Evolutionary conservation across 2,329 filamentous ascomycete genomes (phyloP).

Genomic region (Sordariomycetes sp.): DNA sequence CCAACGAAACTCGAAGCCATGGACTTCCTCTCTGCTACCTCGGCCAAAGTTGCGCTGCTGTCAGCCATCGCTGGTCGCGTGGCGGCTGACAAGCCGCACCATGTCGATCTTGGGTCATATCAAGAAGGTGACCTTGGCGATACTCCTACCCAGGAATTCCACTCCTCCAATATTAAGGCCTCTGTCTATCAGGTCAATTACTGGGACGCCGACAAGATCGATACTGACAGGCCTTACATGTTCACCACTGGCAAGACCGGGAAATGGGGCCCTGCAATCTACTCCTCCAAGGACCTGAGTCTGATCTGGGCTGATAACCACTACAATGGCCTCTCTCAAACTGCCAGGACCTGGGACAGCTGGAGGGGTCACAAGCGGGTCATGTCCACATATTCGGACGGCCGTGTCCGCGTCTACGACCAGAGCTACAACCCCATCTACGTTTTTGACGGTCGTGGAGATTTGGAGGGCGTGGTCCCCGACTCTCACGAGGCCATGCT

Average conservation of each 20-base stretch:
- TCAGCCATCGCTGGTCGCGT: background rate
- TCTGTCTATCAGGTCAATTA: slow-evolving; percentile 22
- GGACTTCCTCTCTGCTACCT: background rate
- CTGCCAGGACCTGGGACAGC: slow-evolving; percentile 1
- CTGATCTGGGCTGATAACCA: slow-evolving; percentile 25
- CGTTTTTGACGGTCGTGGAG: slow-evolving; percentile 22
- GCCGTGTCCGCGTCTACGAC: slow-evolving; percentile 16
- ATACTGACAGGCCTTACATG: slow-evolving; percentile 17
- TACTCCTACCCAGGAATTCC: slow-evolving; percentile 20
- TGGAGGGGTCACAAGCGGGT: slow-evolving; percentile 19
- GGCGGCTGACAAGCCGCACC: background rate
- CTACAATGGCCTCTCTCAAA: slow-evolving; percentile 16
- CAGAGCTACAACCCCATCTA: slow-evolving; percentile 24
- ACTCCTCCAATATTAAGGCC: slow-evolving; percentile 18
- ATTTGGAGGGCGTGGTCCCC: slow-evolving; percentile 27
- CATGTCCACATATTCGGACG: slow-evolving; percentile 21
- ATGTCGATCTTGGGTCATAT: background rate
- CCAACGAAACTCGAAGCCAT: too few relatives aligned
- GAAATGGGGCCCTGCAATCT: slow-evolving; percentile 21
- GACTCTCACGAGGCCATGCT: slow-evolving; percentile 29
- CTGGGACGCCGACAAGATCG: slow-evolving; percentile 14
- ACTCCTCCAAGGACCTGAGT: slow-evolving; percentile 22
- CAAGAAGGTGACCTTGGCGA: background rate
- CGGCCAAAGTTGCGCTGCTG: background rate
- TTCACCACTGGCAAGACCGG: slow-evolving; percentile 19